A percentile compares a stretch with the other conserved stretches of the same genome.
Evolutionary conservation across 495 filamentous ascomycete genomes (phyloP).

Genomic region (Chlorociboria aeruginascens): DNA sequence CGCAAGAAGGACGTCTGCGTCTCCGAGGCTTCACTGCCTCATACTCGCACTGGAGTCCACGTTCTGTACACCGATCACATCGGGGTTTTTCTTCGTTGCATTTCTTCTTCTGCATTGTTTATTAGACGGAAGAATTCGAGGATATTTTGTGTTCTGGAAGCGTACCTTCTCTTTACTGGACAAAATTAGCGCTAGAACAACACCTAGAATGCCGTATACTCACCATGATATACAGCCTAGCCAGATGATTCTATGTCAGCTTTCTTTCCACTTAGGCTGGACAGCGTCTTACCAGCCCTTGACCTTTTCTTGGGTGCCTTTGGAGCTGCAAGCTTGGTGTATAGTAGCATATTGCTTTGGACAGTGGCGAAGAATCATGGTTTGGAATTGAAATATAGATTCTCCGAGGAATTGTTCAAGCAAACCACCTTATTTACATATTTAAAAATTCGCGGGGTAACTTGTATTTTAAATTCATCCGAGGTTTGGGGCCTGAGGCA

Average conservation of each 20-base stretch:
- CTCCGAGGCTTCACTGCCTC: conserved; percentile 46
- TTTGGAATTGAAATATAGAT: no score
- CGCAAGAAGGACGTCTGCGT: conserved; percentile 24
- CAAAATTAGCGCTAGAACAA: not conserved
- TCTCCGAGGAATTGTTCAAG: no score
- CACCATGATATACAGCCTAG: conserved; percentile 49
- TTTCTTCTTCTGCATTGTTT: conserved; percentile 44
- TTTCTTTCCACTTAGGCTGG: not conserved
- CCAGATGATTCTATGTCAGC: not conserved
- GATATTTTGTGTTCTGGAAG: not conserved
- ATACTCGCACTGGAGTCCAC: conserved; percentile 40
- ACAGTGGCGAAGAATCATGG: no score
- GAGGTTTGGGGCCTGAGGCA: no score
- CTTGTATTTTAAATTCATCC: no score
- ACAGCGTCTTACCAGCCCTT: conserved; percentile 40
- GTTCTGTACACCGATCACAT: conserved; percentile 45
- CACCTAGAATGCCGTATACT: conserved; percentile 13
- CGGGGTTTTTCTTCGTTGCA: conserved; percentile 48
- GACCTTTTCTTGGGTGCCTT: conserved; percentile 50
- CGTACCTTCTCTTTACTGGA: conserved; percentile 38
- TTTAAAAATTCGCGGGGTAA: no score
- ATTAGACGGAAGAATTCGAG: conserved; percentile 5
- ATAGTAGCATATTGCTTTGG: conserved; percentile 39
- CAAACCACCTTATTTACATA: no score
- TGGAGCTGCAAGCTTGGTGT: conserved; percentile 42